Conservation (phyloP, 208 protist species). For the Balamuthia mandrillaris region DNA sequence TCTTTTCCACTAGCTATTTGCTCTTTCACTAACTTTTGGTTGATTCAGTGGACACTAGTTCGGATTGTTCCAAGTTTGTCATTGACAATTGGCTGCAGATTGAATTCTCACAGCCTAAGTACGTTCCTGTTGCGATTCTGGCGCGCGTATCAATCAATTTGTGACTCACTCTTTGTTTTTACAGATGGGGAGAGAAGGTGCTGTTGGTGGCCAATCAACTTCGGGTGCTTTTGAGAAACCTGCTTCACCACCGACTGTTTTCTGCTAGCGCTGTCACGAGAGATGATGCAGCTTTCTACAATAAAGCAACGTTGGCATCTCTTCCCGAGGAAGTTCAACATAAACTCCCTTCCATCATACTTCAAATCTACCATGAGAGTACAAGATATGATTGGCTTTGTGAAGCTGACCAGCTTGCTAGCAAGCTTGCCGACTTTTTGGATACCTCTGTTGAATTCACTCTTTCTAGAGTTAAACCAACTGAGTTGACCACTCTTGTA, state of each 20-base stretch:
- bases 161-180: neutral
- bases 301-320: no score
- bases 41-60: slow-evolving; percentile 30
- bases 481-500: neutral
- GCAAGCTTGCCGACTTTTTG: slow-evolving; percentile 29
- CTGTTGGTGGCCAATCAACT: slow-evolving; percentile 18
- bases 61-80: slow-evolving; percentile 14
- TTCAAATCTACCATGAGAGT: slow-evolving; percentile 6
- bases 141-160: neutral
- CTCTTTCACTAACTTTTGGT: neutral
- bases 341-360: neutral
- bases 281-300: no score
- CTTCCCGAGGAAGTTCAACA: no score
- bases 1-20: neutral
- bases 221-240: slow-evolving; percentile 7
- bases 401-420: neutral
- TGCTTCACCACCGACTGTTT: slow-evolving; percentile 1
- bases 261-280: neutral
- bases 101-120: neutral
- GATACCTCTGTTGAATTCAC: neutral
- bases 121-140: neutral
- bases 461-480: neutral
- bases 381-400: neutral
- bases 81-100: slow-evolving; percentile 46
- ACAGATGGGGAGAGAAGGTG: neutral